These are phyloP conservation scores for Encephalitozoon hellem DNA, from an alignment of 371 early-diverging fungal species.

Conservation along the genomic window DNA sequence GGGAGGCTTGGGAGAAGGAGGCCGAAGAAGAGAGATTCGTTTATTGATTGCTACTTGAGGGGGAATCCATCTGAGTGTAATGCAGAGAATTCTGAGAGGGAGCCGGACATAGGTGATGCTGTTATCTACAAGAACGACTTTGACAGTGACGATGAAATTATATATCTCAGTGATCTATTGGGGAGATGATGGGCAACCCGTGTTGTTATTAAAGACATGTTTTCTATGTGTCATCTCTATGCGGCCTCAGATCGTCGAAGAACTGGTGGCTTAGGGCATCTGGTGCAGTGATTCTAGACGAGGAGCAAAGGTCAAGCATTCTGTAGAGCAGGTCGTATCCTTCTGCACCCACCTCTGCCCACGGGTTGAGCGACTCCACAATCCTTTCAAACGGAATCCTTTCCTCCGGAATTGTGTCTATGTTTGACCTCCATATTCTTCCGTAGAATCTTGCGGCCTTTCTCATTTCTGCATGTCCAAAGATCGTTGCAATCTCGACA, in stretches of 20 bases:
- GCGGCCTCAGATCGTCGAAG: constrained; percentile 25
- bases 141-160: not conserved
- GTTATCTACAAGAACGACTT: not conserved
- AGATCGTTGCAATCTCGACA: constrained; percentile 75
- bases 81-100: not conserved
- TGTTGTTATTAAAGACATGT: not conserved
- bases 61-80: not conserved
- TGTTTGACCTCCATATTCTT: constrained; percentile 60
- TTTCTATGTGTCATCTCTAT: not conserved
- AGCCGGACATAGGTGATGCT: not conserved
- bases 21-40: not conserved
- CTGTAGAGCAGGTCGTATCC: constrained; percentile 58
- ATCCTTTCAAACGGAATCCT: constrained; percentile 58
- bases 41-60: not conserved
- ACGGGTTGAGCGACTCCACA: constrained; percentile 41
- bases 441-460: constrained; percentile 58
- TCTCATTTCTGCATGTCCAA: constrained; percentile 72
- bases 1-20: not conserved
- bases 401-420: constrained; percentile 54
- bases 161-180: constrained; percentile 3
- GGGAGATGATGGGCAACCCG: not conserved
- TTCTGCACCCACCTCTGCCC: constrained; percentile 26
- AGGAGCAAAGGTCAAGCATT: constrained; percentile 55
- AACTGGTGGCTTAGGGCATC: constrained; percentile 59
- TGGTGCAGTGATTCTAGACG: constrained; percentile 57